A percentile compares a stretch with the other conserved stretches of the same genome.
Conservation (phyloP, 2,329 filamentous ascomycete species). For the Penicillium sp. region DNA sequence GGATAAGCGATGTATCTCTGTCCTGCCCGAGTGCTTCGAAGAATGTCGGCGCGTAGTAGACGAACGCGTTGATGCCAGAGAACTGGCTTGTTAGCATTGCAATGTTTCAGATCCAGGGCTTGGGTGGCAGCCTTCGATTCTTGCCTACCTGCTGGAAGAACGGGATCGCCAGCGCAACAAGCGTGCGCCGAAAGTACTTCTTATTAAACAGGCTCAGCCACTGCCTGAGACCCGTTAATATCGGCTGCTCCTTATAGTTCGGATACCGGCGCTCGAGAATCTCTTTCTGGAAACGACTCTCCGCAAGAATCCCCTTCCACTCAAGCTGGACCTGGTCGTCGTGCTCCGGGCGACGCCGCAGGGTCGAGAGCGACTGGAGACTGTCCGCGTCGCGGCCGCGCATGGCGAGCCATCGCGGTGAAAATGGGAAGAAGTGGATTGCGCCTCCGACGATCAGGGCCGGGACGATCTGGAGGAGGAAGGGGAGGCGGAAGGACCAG, state of each 20-base stretch:
- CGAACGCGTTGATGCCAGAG: conserved; percentile 51
- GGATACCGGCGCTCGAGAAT: not conserved
- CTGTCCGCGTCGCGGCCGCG: conserved; percentile 51
- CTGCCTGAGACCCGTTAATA: not conserved
- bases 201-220: not conserved
- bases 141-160: conserved; percentile 47
- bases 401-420: conserved; percentile 57
- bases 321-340: conserved; percentile 57
- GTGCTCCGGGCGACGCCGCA: conserved; percentile 52
- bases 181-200: conserved; percentile 13
- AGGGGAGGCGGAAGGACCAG: conserved; percentile 54
- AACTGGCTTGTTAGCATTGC: conserved; percentile 33
- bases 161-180: conserved; percentile 43
- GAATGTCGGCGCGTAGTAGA: conserved; percentile 55
- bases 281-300: conserved; percentile 53
- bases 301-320: conserved; percentile 53
- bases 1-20: conserved; percentile 33
- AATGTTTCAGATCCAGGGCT: no score
- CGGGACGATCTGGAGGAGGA: conserved; percentile 52
- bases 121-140: not conserved
- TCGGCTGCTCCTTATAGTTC: not conserved
- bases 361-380: conserved; percentile 46
- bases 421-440: conserved; percentile 55
- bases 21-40: conserved; percentile 41
- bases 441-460: conserved; percentile 33